phyloP scores from a whole-genome alignment of 139 green algal species.

The Coccomyxa sp. region DNA sequence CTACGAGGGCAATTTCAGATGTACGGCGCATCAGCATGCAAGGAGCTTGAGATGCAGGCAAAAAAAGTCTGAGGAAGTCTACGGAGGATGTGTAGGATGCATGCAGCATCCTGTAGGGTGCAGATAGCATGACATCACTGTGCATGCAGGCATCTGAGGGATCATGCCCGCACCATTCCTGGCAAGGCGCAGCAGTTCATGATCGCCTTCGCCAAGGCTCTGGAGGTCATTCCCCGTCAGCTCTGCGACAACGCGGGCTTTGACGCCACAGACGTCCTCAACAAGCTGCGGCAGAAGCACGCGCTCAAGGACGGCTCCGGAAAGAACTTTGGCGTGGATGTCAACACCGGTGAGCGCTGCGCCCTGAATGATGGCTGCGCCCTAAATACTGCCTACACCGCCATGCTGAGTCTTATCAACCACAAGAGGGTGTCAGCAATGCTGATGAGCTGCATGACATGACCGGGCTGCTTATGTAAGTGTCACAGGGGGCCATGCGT shows the following conservation, averaged over 20 bases:
- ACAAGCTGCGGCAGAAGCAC: slow-evolving; percentile 97
- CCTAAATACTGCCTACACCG: too few species aligned
- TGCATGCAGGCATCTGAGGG: slow-evolving; percentile 29
- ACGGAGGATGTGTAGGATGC: too few species aligned
- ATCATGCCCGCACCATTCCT: slow-evolving; percentile 61
- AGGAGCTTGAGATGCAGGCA: too few species aligned
- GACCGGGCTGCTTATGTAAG: background rate
- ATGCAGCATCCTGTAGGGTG: too few species aligned
- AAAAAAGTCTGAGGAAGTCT: too few species aligned
- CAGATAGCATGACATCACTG: background rate
- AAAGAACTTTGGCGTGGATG: slow-evolving; percentile 87
- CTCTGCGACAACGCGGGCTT: slow-evolving; percentile 97
- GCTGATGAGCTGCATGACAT: background rate
- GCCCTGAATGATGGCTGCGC: too few species aligned
- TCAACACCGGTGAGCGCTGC: slow-evolving; percentile 71
- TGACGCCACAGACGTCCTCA: slow-evolving; percentile 97
- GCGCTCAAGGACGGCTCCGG: slow-evolving; percentile 52
- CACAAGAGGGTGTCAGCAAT: background rate
- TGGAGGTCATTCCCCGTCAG: slow-evolving; percentile 95
- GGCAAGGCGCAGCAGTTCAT: slow-evolving; percentile 97
- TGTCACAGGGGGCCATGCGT: background rate
- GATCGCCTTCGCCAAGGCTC: slow-evolving; percentile 84
- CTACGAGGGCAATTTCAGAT: too few species aligned
- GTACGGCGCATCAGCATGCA: too few species aligned
- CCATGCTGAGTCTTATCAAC: too few species aligned